Evolutionary conservation across 1,284 basidiomycete genomes (phyloP), one percentile per base, ranked within the genome.

Genomic region (Sanghuangporus sanghuang): DNA sequence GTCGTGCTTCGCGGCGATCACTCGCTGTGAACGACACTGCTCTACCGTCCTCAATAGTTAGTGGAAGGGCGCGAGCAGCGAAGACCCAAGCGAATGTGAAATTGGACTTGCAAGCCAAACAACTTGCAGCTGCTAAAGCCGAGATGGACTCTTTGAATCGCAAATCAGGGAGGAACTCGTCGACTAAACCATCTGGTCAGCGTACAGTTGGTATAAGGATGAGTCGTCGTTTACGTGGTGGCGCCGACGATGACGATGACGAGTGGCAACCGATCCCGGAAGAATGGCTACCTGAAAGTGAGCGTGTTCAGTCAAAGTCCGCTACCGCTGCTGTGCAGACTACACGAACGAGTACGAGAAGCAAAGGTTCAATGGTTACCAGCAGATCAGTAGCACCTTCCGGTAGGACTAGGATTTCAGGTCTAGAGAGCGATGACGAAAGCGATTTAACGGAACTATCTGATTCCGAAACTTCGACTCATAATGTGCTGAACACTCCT

Each of bases 201-300:
- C 74, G 77, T 32, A 68, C 78, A 4, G 62, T 78, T 39, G 89
- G 89, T 0, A 88, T 86, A 2, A 77, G 90, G 32, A 71, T 84
- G 5, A 93, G 90, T 68, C 81, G 86, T 2, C 78, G 90, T 35
- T 71, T 92, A 62, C 78, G 86, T 59, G 86, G 85, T n/a, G 9
- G 16, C 9, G 32, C 21, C 14, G 66, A 71, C 2, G 63, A 60
- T 21, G 77, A 78, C 48, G 84, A 86, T 8, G 86, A 86, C 0
- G 88, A 85, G 68, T 93, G 91, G 90, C 89, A 93, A 73, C 78
- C 82, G 64, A 80, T 93, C 39, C 91, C 91, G 0, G 81, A 86
- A 4, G 91, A 90, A 69, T 92, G 90, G 90, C 69, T 92, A 64
- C 70, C 76, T 42, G 76, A 76, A 16, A 61, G 57, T 57, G 63